Evolutionary conservation across 352 stramenopile species (phyloP).

Genomic region (Globisporangium iwayamae): DNA sequence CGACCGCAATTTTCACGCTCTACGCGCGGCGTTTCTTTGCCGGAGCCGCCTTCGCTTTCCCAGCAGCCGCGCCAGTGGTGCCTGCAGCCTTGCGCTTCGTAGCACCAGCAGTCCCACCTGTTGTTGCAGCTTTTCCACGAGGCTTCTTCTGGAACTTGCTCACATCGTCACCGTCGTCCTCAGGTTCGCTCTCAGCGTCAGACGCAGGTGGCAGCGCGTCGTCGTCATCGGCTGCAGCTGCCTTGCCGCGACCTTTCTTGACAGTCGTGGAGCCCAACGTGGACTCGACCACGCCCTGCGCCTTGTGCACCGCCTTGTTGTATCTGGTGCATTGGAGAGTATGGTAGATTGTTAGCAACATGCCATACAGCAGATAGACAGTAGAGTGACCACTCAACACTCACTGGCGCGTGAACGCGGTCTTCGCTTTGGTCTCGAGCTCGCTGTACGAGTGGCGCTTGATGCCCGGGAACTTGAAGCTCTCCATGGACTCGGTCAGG

Average conservation of each 20-base stretch:
- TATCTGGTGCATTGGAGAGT: constrained; percentile 44
- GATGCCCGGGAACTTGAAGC: constrained; percentile 77
- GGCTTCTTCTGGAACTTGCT: constrained; percentile 84
- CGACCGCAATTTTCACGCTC: too few relatives aligned
- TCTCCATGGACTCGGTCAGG: constrained; percentile 96
- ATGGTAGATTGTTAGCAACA: constrained; percentile 2
- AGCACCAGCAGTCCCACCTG: constrained; percentile 9
- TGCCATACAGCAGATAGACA: background rate
- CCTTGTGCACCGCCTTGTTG: constrained; percentile 92
- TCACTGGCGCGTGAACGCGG: constrained; percentile 91
- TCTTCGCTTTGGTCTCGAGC: constrained; percentile 89
- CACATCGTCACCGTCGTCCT: constrained; percentile 61
- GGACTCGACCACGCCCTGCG: constrained; percentile 91
- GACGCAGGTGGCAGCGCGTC: constrained; percentile 48
- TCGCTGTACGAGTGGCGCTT: constrained; percentile 73
- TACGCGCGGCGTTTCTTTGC: too few relatives aligned
- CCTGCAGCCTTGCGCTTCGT: constrained; percentile 55
- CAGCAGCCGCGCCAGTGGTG: constrained; percentile 8
- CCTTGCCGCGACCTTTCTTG: constrained; percentile 70
- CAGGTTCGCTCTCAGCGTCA: constrained; percentile 68
- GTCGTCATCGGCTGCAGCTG: constrained; percentile 39
- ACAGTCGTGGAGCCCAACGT: constrained; percentile 62
- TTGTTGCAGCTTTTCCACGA: constrained; percentile 25
- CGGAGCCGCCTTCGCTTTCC: too few relatives aligned
- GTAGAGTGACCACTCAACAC: constrained; percentile 8